A percentile compares a stretch with the other conserved stretches of the same genome.
These are phyloP conservation scores for Karstenula rhodostoma DNA, from an alignment of 2,329 filamentous ascomycete species.

Conservation along the genomic window DNA sequence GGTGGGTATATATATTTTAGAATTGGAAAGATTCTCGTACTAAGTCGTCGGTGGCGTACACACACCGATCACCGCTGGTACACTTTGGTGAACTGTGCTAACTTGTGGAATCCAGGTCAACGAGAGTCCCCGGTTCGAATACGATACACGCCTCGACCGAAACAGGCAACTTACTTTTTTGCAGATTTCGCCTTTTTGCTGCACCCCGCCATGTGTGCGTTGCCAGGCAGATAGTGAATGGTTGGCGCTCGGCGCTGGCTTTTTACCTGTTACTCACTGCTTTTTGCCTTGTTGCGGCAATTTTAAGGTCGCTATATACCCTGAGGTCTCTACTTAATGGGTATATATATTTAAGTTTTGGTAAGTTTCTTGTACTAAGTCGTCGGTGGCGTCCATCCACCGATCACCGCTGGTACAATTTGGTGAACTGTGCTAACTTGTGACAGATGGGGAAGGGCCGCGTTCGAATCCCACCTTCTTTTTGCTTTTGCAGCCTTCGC, in stretches of 20 bases:
- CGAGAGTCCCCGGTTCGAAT: background rate
- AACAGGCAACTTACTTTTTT: constrained; percentile 2
- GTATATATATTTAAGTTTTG: background rate
- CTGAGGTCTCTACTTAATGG: background rate
- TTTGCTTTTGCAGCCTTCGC: no score
- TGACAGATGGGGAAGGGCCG: no score
- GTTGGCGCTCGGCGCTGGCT: background rate
- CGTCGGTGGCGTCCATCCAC: background rate
- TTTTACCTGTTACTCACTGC: background rate
- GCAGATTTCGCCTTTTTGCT: background rate
- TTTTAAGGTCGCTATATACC: background rate
- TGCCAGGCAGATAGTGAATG: background rate
- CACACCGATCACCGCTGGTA: background rate
- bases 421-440: no score
- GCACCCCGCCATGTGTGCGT: background rate
- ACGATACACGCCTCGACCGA: background rate
- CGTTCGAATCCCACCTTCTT: no score
- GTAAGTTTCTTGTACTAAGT: background rate
- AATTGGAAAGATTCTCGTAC: background rate
- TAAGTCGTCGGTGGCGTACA: background rate
- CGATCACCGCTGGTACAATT: background rate
- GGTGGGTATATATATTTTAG: background rate
- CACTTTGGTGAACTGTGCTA: background rate
- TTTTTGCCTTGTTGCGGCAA: background rate
- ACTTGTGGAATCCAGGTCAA: background rate